Evolutionary conservation across 352 stramenopile genomes (phyloP).

Genomic region (Globisporangium okanoganense): DNA sequence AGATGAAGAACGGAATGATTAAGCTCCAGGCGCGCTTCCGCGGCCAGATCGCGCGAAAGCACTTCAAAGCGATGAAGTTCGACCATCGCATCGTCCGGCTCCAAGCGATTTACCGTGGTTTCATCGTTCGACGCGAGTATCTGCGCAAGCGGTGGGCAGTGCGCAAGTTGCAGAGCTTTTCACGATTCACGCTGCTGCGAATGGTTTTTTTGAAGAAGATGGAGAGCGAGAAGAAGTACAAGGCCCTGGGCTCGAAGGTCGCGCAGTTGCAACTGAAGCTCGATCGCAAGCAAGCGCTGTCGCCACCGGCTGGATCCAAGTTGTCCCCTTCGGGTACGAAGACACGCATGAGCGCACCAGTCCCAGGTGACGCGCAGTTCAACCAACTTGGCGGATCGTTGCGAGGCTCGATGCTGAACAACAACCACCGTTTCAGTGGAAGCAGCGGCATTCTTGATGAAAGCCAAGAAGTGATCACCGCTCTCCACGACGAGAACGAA

Average conservation of each 20-base stretch:
- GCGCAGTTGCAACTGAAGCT: constrained; percentile 66
- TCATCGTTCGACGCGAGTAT: constrained; percentile 49
- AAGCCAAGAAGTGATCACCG: constrained; percentile 84
- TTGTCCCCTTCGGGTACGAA: constrained; percentile 39
- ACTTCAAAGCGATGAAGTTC: constrained; percentile 70
- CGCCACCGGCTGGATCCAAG: constrained; percentile 23
- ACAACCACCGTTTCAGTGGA: constrained; percentile 45
- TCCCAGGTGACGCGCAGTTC: constrained; percentile 8
- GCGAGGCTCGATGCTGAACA: constrained; percentile 48
- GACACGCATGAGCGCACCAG: constrained; percentile 17
- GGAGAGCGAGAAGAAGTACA: constrained; percentile 80
- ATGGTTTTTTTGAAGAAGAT: constrained; percentile 76
- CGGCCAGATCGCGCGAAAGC: constrained; percentile 51
- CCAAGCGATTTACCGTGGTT: constrained; percentile 64
- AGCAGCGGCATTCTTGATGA: constrained; percentile 81
- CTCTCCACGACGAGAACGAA: constrained; percentile 81
- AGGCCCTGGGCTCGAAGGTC: constrained; percentile 68
- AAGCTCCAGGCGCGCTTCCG: constrained; percentile 58
- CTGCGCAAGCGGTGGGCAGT: constrained; percentile 44
- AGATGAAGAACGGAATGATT: constrained; percentile 46
- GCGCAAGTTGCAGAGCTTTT: constrained; percentile 68
- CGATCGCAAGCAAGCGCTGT: constrained; percentile 47
- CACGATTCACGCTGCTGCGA: constrained; percentile 68
- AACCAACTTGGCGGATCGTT: constrained; percentile 24
- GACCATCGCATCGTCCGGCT: constrained; percentile 74